Evolutionary conservation across 768 basidiomycete species (phyloP).

Genomic region (Pleurotus ostreatus): DNA sequence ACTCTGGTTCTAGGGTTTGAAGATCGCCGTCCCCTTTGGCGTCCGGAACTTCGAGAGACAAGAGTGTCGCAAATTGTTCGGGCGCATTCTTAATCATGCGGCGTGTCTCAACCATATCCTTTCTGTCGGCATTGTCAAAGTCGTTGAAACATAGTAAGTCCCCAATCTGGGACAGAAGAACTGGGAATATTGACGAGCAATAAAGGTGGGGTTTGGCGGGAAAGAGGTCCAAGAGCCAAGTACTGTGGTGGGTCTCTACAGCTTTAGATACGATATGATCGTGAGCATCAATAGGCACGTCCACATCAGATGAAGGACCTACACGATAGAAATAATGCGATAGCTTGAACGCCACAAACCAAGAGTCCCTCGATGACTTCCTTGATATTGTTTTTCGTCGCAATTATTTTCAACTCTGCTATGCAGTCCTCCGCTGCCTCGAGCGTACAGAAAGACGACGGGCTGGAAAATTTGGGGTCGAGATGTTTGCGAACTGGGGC

Average conservation of each 20-base stretch:
- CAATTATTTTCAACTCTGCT: background rate
- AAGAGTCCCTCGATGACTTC: background rate
- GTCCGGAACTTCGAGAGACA: background rate
- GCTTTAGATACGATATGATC: background rate
- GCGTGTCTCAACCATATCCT: background rate
- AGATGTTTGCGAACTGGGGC: background rate
- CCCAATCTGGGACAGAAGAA: background rate
- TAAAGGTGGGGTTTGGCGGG: background rate
- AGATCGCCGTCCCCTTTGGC: background rate
- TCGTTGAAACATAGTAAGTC: constrained; percentile 1
- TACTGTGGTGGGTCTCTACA: background rate
- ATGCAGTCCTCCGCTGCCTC: background rate
- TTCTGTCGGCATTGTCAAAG: background rate
- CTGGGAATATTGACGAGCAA: background rate
- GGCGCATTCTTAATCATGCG: background rate
- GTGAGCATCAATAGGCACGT: background rate
- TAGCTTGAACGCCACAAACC: background rate
- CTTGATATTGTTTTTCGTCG: background rate
- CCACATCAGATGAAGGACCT: background rate
- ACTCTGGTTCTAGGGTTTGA: background rate
- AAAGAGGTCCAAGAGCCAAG: background rate
- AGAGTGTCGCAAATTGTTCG: background rate
- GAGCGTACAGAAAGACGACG: background rate
- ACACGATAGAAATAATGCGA: background rate
- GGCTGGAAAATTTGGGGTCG: background rate